A percentile compares a stretch with the other conserved stretches of the same genome.
Conservation (phyloP, 495 filamentous ascomycete genomes). For the Hypoxylon trugodes region DNA sequence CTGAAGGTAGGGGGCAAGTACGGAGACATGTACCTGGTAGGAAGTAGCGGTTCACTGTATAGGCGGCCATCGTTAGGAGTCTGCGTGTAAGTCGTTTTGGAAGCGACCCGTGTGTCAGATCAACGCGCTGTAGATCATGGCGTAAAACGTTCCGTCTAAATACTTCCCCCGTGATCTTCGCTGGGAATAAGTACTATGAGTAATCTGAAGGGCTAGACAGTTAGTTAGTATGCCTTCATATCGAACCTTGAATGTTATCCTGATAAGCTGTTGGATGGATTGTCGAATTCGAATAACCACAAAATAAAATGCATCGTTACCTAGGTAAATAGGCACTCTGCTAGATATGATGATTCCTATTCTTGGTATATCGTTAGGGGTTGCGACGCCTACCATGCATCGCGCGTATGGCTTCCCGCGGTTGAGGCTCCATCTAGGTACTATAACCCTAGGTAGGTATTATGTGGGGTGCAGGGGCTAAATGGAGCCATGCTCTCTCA, state of each 20-base stretch:
- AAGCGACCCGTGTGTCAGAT: constrained; percentile 44
- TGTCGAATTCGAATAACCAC: no score
- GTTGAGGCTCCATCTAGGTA: constrained; percentile 31
- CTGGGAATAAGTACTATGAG: constrained; percentile 27
- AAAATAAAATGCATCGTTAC: no score
- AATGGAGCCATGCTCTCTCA: no score
- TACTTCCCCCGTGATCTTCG: constrained; percentile 44
- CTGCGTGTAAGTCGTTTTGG: constrained; percentile 43
- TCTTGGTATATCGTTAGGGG: constrained; percentile 18
- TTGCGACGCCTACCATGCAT: constrained; percentile 12
- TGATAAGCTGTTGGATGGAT: no score
- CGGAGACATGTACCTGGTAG: constrained; percentile 20
- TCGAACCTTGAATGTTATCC: no score
- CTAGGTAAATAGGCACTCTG: no score
- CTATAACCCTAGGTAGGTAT: no score
- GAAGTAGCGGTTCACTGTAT: constrained; percentile 37
- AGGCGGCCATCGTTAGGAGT: no score
- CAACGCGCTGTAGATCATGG: constrained; percentile 50
- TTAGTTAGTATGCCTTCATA: no score
- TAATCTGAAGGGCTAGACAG: constrained; percentile 7
- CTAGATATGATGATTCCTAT: constrained; percentile 1
- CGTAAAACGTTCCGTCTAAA: constrained; percentile 52
- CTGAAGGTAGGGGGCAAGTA: constrained; percentile 2
- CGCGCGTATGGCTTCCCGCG: constrained; percentile 9
- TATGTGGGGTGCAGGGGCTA: no score